These are phyloP conservation scores for Tuber borchii DNA, from an alignment of 495 filamentous ascomycete genomes.

Conservation along the genomic window DNA sequence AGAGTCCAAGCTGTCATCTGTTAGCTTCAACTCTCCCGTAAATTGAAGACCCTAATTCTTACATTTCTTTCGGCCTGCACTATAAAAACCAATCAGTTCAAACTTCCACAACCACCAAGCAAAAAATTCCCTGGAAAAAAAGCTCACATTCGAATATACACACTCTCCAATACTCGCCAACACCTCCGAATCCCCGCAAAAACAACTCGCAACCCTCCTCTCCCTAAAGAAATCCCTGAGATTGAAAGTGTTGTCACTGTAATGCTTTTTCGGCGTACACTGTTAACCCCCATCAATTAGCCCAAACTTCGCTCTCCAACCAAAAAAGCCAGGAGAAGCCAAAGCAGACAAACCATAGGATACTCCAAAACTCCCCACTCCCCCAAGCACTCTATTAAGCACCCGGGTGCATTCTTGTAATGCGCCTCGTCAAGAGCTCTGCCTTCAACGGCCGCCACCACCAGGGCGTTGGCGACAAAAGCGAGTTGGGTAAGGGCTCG, in stretches of 20 bases:
- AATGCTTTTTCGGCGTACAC: constrained; percentile 15
- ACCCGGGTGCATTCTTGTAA: not conserved
- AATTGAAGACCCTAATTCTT: not conserved
- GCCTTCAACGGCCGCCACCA: not conserved
- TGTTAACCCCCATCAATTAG: constrained; percentile 2
- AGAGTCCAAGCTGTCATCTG: not conserved
- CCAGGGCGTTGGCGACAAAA: constrained; percentile 9
- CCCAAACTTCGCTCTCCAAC: not conserved
- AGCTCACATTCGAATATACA: constrained; percentile 14
- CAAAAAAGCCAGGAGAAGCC: not conserved
- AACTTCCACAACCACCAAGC: not conserved
- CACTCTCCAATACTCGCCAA: constrained; percentile 8
- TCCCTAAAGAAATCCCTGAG: constrained; percentile 7
- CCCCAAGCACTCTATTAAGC: constrained; percentile 7
- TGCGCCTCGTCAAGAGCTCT: not conserved
- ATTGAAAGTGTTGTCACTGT: not conserved
- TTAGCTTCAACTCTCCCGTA: not conserved
- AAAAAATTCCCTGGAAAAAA: not conserved
- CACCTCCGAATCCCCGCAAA: constrained; percentile 5
- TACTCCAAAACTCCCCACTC: not conserved
- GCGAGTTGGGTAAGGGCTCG: constrained; percentile 8
- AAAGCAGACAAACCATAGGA: constrained; percentile 10
- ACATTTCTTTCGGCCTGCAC: not conserved
- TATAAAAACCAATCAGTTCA: not conserved
- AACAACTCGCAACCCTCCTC: constrained; percentile 3